A percentile compares a stretch with the other conserved stretches of the same genome.
Conservation (phyloP, 306 rosid genomes). For the Cucurbita ficifolia region DNA sequence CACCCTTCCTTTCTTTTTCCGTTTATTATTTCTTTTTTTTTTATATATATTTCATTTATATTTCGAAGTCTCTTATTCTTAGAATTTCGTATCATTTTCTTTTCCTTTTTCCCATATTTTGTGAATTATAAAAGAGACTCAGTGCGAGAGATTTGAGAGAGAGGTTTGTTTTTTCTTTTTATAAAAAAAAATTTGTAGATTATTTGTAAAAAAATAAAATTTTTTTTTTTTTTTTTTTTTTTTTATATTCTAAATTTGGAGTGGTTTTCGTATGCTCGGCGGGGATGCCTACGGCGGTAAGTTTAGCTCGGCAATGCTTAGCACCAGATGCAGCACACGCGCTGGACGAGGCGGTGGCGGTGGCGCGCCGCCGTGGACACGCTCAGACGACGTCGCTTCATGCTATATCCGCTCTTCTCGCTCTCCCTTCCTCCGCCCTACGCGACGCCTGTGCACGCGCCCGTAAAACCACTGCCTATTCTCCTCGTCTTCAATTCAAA, state of each 20-base stretch:
- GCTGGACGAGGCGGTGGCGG: slow-evolving; percentile 81
- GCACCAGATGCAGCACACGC: slow-evolving; percentile 63
- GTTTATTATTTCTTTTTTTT: slow-evolving; percentile 8
- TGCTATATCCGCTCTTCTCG: slow-evolving; percentile 67
- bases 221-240: too few relatives aligned
- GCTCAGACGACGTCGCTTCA: slow-evolving; percentile 90
- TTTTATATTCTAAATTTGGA: neutral
- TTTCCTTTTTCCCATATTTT: neutral
- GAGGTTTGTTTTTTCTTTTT: neutral
- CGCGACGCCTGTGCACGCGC: slow-evolving; percentile 84
- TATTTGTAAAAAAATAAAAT: neutral
- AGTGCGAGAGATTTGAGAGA: neutral
- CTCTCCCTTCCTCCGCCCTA: slow-evolving; percentile 47
- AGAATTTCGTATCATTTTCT: neutral
- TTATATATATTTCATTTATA: neutral
- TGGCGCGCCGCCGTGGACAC: slow-evolving; percentile 82
- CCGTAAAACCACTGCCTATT: slow-evolving; percentile 56
- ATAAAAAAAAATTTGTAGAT: neutral
- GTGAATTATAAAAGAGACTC: neutral
- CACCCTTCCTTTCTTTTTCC: neutral
- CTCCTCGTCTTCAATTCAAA: slow-evolving; percentile 79
- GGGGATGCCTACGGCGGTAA: slow-evolving; percentile 86
- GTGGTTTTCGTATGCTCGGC: slow-evolving; percentile 15
- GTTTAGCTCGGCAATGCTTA: slow-evolving; percentile 78
- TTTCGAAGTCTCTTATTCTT: neutral